phyloP scores from a whole-genome alignment of 805 yeast species.

The Yarrowia sp. region DNA sequence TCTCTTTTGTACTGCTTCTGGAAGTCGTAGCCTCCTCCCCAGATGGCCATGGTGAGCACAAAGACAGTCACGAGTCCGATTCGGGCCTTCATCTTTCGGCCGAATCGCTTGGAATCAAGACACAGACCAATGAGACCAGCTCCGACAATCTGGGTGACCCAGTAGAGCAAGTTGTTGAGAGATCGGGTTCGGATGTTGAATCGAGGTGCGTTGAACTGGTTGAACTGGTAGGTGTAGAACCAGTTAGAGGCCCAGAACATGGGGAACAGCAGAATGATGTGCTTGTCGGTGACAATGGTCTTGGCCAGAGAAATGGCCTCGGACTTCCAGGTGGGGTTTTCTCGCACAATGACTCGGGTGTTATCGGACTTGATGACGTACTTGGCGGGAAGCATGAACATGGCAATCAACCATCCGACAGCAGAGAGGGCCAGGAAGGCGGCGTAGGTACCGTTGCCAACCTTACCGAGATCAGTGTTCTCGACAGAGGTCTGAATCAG shows the following conservation, averaged over 20 bases:
- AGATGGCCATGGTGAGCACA: conserved; percentile 43
- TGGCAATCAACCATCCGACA: conserved; percentile 46
- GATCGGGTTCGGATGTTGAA: conserved; percentile 61
- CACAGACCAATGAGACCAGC: conserved; percentile 46
- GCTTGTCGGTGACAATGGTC: conserved; percentile 44
- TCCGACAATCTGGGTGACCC: conserved; percentile 60
- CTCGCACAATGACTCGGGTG: conserved; percentile 45
- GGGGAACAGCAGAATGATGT: conserved; percentile 52
- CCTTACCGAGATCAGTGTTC: conserved; percentile 35
- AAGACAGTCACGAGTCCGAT: conserved; percentile 46
- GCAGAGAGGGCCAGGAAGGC: conserved; percentile 54
- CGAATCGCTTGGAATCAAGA: conserved; percentile 45
- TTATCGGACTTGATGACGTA: conserved; percentile 52
- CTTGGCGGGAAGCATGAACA: conserved; percentile 47
- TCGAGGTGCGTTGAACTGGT: conserved; percentile 52
- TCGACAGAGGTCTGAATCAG: conserved; percentile 48
- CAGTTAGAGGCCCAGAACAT: conserved; percentile 62
- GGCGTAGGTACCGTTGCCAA: conserved; percentile 50
- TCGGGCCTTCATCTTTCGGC: conserved; percentile 47
- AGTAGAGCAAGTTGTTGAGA: conserved; percentile 57
- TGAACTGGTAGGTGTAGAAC: conserved; percentile 65
- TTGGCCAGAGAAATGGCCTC: conserved; percentile 45
- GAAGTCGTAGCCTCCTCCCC: conserved; percentile 38
- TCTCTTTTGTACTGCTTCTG: conserved; percentile 32
- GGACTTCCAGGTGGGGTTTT: conserved; percentile 46